Conservation (phyloP, 176 grass and related monocot genomes). For the Eleusine coracana region DNA sequence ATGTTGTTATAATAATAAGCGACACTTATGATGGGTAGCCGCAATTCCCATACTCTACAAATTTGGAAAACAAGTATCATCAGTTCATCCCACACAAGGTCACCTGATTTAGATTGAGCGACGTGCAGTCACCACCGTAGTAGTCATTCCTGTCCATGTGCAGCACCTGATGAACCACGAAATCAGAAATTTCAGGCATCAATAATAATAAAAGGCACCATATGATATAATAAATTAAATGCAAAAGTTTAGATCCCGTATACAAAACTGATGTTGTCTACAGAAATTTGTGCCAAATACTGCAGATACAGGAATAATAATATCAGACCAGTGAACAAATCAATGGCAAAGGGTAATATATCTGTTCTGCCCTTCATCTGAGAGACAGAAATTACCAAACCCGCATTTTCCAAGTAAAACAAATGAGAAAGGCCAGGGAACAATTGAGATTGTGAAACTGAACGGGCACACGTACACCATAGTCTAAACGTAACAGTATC, state of each 20-base stretch:
- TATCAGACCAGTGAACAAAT: not conserved
- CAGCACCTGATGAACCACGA: slow-evolving; percentile 54
- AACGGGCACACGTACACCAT: too few relatives aligned
- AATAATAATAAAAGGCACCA: not conserved
- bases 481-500: too few relatives aligned
- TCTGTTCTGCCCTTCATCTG: too few relatives aligned
- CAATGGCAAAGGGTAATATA: not conserved
- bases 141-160: slow-evolving; percentile 98
- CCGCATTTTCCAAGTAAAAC: too few relatives aligned
- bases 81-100: not conserved
- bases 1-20: too few relatives aligned
- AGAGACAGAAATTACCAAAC: too few relatives aligned
- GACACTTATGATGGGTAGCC: not conserved
- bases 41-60: not conserved
- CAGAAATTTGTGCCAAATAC: not conserved
- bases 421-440: too few relatives aligned
- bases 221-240: too few relatives aligned
- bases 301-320: not conserved
- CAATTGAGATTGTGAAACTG: too few relatives aligned
- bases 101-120: slow-evolving; percentile 84
- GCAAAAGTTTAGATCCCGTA: not conserved
- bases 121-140: slow-evolving; percentile 83
- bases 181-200: not conserved
- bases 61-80: not conserved
- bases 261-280: not conserved